Evolutionary conservation across 768 basidiomycete genomes (phyloP).

Genomic region (Tulasnella sp.): DNA sequence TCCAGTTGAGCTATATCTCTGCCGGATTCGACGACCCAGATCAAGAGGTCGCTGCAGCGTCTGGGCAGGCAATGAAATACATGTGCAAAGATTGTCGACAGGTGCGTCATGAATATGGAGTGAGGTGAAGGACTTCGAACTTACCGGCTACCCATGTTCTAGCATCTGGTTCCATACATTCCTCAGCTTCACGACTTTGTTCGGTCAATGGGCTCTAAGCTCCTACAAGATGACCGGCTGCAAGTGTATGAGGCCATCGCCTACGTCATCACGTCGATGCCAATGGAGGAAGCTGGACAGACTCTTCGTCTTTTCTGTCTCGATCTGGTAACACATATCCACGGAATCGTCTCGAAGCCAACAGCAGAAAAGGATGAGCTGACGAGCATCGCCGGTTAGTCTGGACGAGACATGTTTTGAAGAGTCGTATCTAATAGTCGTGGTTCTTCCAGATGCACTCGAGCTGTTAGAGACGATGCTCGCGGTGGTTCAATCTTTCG

Average conservation of each 20-base stretch:
- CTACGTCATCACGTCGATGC: slow-evolving; percentile 90
- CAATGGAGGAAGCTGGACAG: slow-evolving; percentile 76
- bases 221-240: slow-evolving; percentile 78
- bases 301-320: slow-evolving; percentile 80
- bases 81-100: slow-evolving; percentile 93
- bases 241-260: slow-evolving; percentile 96
- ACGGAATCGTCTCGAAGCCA: slow-evolving; percentile 49
- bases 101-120: slow-evolving; percentile 37
- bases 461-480: slow-evolving; percentile 94
- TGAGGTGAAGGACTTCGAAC: neutral
- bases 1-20: slow-evolving; percentile 85
- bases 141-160: slow-evolving; percentile 14
- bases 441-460: slow-evolving; percentile 52
- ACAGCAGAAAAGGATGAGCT: slow-evolving; percentile 58
- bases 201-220: slow-evolving; percentile 63
- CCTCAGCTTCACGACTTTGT: slow-evolving; percentile 89
- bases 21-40: slow-evolving; percentile 78
- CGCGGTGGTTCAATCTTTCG: slow-evolving; percentile 68
- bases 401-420: neutral
- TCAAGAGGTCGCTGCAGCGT: slow-evolving; percentile 79
- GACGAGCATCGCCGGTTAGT: slow-evolving; percentile 58
- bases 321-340: slow-evolving; percentile 74
- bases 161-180: slow-evolving; percentile 88
- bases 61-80: slow-evolving; percentile 92
- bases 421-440: neutral